Conservation (phyloP, 805 yeast species). For the Komagataella pastoris region DNA sequence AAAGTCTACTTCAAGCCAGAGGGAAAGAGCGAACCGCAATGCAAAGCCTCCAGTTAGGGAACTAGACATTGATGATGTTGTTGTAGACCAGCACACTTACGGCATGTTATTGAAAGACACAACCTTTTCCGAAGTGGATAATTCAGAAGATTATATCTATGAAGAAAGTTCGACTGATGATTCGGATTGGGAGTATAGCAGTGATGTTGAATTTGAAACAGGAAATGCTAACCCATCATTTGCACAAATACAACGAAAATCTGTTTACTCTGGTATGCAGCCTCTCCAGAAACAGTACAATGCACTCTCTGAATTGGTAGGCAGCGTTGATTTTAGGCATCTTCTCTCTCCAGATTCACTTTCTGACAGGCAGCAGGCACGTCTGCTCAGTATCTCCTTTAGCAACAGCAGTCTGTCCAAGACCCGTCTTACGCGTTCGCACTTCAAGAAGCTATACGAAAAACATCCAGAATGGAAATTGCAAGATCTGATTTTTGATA, state of each 20-base stretch:
- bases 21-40: slow-evolving; percentile 1
- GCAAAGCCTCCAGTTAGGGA: neutral
- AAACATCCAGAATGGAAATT: slow-evolving; percentile 9
- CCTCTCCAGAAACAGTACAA: neutral
- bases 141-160: neutral
- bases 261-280: neutral
- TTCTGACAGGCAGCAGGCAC: neutral
- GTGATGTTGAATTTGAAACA: slow-evolving; percentile 6
- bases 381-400: neutral
- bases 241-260: neutral
- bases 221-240: slow-evolving; percentile 1
- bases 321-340: neutral
- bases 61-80: neutral
- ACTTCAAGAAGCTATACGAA: slow-evolving; percentile 11
- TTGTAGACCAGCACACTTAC: neutral
- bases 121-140: neutral
- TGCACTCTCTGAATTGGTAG: neutral
- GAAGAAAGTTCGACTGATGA: slow-evolving; percentile 3
- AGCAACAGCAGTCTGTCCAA: neutral
- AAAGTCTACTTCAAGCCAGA: neutral
- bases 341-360: neutral
- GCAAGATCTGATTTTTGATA: slow-evolving; percentile 13
- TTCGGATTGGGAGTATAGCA: slow-evolving; percentile 5
- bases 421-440: slow-evolving; percentile 13
- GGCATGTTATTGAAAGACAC: neutral